Evolutionary conservation across 129 eudicot genomes (phyloP), one percentile per base, ranked within the genome.

Genomic region (Pittosporum tobira): DNA sequence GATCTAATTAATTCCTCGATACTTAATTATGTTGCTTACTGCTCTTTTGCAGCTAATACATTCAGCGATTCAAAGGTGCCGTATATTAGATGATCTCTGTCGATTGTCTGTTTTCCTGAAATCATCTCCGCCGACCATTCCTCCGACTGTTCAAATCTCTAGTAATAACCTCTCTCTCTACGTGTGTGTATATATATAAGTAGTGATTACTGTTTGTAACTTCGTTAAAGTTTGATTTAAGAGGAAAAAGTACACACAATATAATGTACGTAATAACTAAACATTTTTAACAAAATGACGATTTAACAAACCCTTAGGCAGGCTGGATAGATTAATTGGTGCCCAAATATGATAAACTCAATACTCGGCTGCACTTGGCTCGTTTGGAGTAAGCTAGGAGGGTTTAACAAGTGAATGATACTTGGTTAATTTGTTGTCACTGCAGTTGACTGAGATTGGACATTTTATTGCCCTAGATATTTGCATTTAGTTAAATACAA

Each of bases 31-130:
- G 16, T 28, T 1, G 50, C 38, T 47, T 2, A 28, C 24, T 68
- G n/a, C n/a, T n/a, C n/a, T 15, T 18, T 27, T 68, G 44, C 81
- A 91, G 98, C 57, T 91, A 31, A 86, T 86, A 44, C 71, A 73
- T 21, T 77, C 69, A 25, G 84, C 98, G 26, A 70, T 87, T 72
- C 94, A 68, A 57, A 58, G 98, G 57, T 91, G 98, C 48, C 98
- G 90, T 47, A 57, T 52, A 42, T 80, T 80, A 12, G 94, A 70
- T 29, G 90, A 76, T 50, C 79, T 79, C 20, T 91, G 98, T 72
- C 73, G 90, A 69, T 73, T 91, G 65, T 71, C 98, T 43, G 81
- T 86, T 34, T 63, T 61, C 53, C 48, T 91, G 23, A 84, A 61
- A 73, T 64, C 68, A 29, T 56, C 63, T 65, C 71, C 75, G 10